These are phyloP conservation scores for Suhomyces taliae DNA, from an alignment of 1,139 yeast species.

Conservation along the genomic window DNA sequence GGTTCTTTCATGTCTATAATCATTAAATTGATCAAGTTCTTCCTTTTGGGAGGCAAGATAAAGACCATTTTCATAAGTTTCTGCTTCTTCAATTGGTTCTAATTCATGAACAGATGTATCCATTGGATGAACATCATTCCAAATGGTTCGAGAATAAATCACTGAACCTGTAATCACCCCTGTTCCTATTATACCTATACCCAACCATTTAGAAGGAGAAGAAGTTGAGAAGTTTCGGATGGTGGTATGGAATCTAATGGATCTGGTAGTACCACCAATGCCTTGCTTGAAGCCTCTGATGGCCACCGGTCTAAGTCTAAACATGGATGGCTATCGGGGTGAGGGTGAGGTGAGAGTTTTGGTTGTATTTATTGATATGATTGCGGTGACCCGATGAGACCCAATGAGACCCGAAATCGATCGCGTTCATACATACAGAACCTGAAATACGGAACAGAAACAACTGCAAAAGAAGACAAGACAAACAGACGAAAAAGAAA, in stretches of 20 bases:
- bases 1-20: slow-evolving; percentile 26
- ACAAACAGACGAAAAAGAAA: no score
- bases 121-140: slow-evolving; percentile 36
- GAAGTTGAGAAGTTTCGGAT: background rate
- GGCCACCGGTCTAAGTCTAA: slow-evolving; percentile 3
- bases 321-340: background rate
- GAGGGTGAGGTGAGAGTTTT: no score
- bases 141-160: slow-evolving; percentile 4
- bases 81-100: slow-evolving; percentile 48
- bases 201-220: background rate
- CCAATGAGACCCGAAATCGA: no score
- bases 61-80: slow-evolving; percentile 69
- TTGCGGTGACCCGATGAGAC: background rate
- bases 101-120: slow-evolving; percentile 38
- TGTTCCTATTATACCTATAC: slow-evolving; percentile 3
- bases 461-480: no score
- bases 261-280: background rate
- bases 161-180: slow-evolving; percentile 1
- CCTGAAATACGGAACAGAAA: no score
- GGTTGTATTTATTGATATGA: background rate
- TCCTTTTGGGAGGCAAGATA: slow-evolving; percentile 61
- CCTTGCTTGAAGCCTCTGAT: slow-evolving; percentile 2
- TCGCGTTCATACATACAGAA: no score
- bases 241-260: background rate
- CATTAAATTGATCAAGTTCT: slow-evolving; percentile 30